phyloP scores from a whole-genome alignment of 2,329 filamentous ascomycete species.

The Stemphylium vesicarium region DNA sequence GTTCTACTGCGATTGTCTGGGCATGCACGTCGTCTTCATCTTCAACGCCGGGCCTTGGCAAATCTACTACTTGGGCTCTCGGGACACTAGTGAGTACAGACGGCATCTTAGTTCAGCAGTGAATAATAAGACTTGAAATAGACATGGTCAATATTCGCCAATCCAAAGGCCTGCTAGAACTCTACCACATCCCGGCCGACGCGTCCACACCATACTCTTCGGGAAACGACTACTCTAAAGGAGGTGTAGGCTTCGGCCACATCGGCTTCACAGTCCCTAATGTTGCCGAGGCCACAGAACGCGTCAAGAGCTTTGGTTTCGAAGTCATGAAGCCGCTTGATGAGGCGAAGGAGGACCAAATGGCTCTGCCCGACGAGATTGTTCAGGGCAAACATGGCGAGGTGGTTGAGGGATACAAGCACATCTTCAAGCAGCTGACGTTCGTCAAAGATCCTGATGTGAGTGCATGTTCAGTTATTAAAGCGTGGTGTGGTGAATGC shows the following conservation, averaged over 20 bases:
- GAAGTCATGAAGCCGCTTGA: constrained; percentile 38
- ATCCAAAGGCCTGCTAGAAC: constrained; percentile 38
- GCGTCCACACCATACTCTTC: constrained; percentile 25
- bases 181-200: constrained; percentile 42
- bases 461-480: constrained; percentile 13
- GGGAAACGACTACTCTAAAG: constrained; percentile 34
- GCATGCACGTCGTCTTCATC: constrained; percentile 44
- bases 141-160: constrained; percentile 28
- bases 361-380: constrained; percentile 31
- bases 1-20: constrained; percentile 46
- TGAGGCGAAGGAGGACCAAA: constrained; percentile 30
- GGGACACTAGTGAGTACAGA: constrained; percentile 24
- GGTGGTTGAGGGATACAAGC: constrained; percentile 36
- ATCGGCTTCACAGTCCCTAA: constrained; percentile 46
- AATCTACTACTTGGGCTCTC: constrained; percentile 45
- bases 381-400: constrained; percentile 21
- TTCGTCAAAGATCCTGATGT: constrained; percentile 47
- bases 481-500: background rate
- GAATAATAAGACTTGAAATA: background rate
- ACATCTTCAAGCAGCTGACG: constrained; percentile 40
- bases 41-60: constrained; percentile 45
- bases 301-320: constrained; percentile 30
- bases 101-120: background rate
- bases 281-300: constrained; percentile 30
- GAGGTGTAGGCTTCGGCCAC: constrained; percentile 41